phyloP scores from a whole-genome alignment of 176 grass and related monocot species.

The Eragrostis curvula region DNA sequence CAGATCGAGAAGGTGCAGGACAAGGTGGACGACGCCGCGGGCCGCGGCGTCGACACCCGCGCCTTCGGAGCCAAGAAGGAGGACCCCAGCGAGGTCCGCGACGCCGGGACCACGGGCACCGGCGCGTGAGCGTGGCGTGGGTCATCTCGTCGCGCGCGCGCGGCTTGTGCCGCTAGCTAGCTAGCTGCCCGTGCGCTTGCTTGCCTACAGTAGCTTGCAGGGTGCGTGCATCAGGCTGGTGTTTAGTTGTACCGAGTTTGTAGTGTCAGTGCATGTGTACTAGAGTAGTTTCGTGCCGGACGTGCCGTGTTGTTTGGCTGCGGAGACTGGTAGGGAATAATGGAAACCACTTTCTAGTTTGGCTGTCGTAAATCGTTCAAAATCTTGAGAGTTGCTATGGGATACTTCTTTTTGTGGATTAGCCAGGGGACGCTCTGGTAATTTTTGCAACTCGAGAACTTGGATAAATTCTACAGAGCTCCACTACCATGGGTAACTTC shows the following conservation, averaged over 20 bases:
- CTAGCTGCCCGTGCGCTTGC: not conserved
- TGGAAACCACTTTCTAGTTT: no score
- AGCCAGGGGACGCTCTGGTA: no score
- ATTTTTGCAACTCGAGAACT: no score
- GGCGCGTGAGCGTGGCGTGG: constrained; percentile 16
- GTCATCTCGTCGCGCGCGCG: not conserved
- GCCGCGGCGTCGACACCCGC: constrained; percentile 25
- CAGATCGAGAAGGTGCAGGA: constrained; percentile 72
- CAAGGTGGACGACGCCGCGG: constrained; percentile 57
- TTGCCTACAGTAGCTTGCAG: not conserved
- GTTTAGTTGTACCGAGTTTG: not conserved
- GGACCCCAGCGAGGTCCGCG: not conserved
- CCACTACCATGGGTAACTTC: no score
- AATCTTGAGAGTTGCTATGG: no score
- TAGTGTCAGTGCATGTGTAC: not conserved
- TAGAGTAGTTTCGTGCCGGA: no score
- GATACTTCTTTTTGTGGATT: no score
- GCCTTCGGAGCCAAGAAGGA: constrained; percentile 42
- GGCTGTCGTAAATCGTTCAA: no score
- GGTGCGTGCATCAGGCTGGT: not conserved
- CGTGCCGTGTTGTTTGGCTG: no score
- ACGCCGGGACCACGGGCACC: constrained; percentile 37
- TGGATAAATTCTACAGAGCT: no score
- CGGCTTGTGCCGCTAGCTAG: not conserved
- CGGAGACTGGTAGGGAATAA: no score